Conservation (phyloP, 2,329 filamentous ascomycete species). For the Colletotrichum sublineola region DNA sequence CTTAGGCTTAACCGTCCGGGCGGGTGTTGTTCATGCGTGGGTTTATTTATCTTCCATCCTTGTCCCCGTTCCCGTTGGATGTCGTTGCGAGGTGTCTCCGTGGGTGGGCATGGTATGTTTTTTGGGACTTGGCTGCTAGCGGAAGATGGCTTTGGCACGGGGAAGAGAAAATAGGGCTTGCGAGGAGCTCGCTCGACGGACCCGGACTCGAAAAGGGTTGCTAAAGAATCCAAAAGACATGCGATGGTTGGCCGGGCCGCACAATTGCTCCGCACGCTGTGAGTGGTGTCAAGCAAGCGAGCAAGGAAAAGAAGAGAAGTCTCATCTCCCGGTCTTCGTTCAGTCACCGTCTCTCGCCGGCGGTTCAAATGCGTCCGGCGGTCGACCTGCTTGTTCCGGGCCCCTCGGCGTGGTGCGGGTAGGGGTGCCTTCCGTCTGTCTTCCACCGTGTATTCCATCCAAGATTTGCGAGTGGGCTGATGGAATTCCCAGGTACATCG, state of each 20-base stretch:
- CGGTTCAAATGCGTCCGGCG: slow-evolving; percentile 10
- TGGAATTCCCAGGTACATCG: too few species aligned
- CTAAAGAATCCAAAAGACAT: neutral
- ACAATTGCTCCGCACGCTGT: neutral
- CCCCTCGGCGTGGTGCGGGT: neutral
- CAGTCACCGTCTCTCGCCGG: slow-evolving; percentile 2
- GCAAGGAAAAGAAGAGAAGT: neutral
- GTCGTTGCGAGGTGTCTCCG: neutral
- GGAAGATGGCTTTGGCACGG: slow-evolving; percentile 2
- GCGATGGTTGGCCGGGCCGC: neutral
- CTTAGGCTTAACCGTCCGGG: slow-evolving; percentile 37
- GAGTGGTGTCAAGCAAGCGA: neutral
- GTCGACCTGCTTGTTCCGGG: slow-evolving; percentile 5
- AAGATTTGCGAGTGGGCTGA: too few species aligned
- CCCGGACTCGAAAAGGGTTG: neutral
- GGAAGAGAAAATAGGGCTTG: neutral
- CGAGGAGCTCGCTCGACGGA: neutral
- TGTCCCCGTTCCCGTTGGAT: neutral
- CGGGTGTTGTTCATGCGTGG: slow-evolving; percentile 29
- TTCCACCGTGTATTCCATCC: neutral
- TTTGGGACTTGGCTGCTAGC: neutral
- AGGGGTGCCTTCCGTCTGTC: neutral
- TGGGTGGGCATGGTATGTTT: neutral
- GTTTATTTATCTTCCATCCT: neutral
- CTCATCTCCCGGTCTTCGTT: neutral